Evolutionary conservation across 208 protist species (phyloP).

Genomic region (Herpetomonas tarakana): DNA sequence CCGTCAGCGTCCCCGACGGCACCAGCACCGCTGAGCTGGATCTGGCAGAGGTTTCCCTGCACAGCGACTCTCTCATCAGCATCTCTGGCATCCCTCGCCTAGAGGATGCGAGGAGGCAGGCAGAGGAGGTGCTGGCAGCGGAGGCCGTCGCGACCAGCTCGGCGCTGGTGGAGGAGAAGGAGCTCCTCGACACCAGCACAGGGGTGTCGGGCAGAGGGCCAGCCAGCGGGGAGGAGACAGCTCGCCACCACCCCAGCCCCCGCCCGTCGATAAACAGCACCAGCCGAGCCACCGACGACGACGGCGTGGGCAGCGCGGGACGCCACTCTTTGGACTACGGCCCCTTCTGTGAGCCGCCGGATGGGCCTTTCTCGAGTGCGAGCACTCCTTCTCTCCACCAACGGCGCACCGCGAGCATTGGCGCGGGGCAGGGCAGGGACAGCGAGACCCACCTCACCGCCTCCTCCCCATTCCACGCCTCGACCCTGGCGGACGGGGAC

Average conservation of each 20-base stretch:
- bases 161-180: background rate
- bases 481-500: background rate
- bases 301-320: background rate
- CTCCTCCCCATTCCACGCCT: background rate
- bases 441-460: background rate
- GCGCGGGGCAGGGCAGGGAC: background rate
- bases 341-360: background rate
- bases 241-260: background rate
- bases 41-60: conserved; percentile 4
- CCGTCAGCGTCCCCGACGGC: background rate
- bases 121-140: conserved; percentile 3
- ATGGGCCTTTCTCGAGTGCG: no score
- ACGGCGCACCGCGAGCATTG: background rate
- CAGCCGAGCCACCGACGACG: background rate
- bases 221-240: background rate
- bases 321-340: background rate
- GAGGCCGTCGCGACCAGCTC: background rate
- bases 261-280: background rate
- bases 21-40: background rate
- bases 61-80: conserved; percentile 44
- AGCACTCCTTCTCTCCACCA: no score
- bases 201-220: background rate
- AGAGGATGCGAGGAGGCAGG: conserved; percentile 15
- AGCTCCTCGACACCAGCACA: background rate
- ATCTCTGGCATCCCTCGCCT: conserved; percentile 47